Conservation (phyloP, 495 filamentous ascomycete species). For the Hypoxylon intermedium region DNA sequence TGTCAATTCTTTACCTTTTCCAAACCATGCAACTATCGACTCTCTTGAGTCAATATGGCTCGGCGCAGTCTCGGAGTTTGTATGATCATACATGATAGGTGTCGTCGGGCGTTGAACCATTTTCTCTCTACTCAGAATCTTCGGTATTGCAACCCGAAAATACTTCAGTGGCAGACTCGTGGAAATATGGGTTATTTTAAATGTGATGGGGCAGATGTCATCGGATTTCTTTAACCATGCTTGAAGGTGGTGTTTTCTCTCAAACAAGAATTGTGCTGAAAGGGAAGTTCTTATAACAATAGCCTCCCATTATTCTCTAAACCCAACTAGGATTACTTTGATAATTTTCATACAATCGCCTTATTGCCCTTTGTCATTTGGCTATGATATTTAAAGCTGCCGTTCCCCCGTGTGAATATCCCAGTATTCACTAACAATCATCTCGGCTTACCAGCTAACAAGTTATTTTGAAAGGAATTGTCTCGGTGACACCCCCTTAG, state of each 20-base stretch:
- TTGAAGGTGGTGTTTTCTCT: neutral
- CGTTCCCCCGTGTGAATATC: too few relatives aligned
- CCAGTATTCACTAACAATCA: neutral
- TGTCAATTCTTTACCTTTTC: neutral
- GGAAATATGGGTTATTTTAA: neutral
- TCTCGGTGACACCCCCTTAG: neutral
- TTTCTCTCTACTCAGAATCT: neutral
- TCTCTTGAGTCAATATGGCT: neutral
- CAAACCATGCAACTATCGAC: neutral
- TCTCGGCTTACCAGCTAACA: neutral
- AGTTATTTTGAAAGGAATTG: too few relatives aligned
- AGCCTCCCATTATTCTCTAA: too few relatives aligned
- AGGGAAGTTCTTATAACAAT: neutral
- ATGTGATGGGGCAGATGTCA: neutral
- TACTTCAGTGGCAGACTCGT: neutral
- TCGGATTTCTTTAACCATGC: neutral
- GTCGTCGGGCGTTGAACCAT: conserved; percentile 3
- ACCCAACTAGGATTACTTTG: too few relatives aligned
- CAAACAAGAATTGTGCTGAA: neutral
- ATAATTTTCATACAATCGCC: neutral
- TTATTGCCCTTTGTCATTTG: neutral
- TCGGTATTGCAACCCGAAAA: neutral
- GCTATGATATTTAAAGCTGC: neutral
- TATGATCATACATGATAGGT: neutral
- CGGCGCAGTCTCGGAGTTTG: neutral